Evolutionary conservation across 2,329 filamentous ascomycete species (phyloP), one percentile per base, ranked within the genome.

Genomic region (Trichoderma arundinaceum): DNA sequence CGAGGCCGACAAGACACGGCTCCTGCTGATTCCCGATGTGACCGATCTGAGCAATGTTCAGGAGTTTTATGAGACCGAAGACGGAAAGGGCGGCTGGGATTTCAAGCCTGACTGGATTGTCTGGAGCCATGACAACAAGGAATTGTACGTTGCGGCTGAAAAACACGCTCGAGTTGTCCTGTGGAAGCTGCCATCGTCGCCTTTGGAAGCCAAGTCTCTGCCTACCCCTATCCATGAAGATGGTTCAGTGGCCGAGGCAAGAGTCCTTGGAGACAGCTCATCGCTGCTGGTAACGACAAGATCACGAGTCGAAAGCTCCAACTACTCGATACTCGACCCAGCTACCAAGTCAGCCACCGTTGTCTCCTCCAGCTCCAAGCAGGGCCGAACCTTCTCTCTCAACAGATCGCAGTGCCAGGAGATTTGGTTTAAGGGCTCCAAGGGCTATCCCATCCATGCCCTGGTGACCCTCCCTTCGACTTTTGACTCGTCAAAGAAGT

Each of bases 131-230:
- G 84, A 88, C 67, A 85, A 89, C 64, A 80, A 84, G 66, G 83
- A 85, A 58, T 77, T 97, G 5, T 91, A 90, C 71, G 84, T 94
- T n/a, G 86, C 86, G 1, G 91, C 90, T 3, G 92, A 96, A 75
- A 86, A 90, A 62, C 78, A 86, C 44, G 92, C 88, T 1, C 83
- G 85, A 52, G 81, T 80, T 8, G 80, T 87, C 56, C 79, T 92
- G 0, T 92, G 86, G 81, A 85, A 79, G 65, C 78, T 91, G 2
- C 85, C 88, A 2, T 81, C 86, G 3, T 81, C 81, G 64, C 86
- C 85, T 0, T 70, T 77, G 5, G 74, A 82, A 44, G 84, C 83
- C 15, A 80, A 73, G 52, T 74, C 82, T 8, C 76, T 83, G 19
- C 87, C 88, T 4, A 71, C 75, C 28, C 73, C 81, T 1, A 74